A percentile compares a stretch with the other conserved stretches of the same genome.
Evolutionary conservation across 1,284 basidiomycete genomes (phyloP).

Genomic region (Boletus sp.): DNA sequence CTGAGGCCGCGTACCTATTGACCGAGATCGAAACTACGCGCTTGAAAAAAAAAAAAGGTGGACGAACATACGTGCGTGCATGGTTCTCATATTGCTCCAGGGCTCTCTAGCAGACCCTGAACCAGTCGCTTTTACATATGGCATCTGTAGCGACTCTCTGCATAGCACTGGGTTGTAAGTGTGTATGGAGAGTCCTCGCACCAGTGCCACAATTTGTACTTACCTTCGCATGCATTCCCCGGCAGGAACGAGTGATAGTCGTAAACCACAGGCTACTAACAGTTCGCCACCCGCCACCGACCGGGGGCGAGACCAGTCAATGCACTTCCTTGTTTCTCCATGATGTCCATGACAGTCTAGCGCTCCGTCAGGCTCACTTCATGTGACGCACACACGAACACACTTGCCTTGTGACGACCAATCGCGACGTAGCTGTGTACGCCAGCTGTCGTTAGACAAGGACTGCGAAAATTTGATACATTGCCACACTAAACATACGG

Average conservation of each 20-base stretch:
- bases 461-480: too few relatives aligned
- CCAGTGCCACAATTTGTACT: too few relatives aligned
- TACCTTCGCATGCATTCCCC: constrained; percentile 12
- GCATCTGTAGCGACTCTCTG: constrained; percentile 3
- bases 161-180: constrained; percentile 7
- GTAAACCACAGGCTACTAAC: constrained; percentile 9
- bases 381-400: too few relatives aligned
- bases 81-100: constrained; percentile 1
- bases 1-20: constrained; percentile 6
- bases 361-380: background rate
- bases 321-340: constrained; percentile 9
- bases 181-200: constrained; percentile 14
- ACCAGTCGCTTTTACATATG: constrained; percentile 1
- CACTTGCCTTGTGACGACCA: constrained; percentile 13
- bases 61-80: background rate
- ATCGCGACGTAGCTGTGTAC: constrained; percentile 10
- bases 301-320: constrained; percentile 9
- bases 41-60: background rate
- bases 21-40: background rate
- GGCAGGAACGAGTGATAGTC: background rate
- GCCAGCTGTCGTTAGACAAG: background rate
- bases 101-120: constrained; percentile 4
- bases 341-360: constrained; percentile 17
- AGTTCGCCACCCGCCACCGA: constrained; percentile 6
- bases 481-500: background rate